Evolutionary conservation across 2,329 filamentous ascomycete species (phyloP), one percentile per base, ranked within the genome.

Genomic region (Xylaria sp.): DNA sequence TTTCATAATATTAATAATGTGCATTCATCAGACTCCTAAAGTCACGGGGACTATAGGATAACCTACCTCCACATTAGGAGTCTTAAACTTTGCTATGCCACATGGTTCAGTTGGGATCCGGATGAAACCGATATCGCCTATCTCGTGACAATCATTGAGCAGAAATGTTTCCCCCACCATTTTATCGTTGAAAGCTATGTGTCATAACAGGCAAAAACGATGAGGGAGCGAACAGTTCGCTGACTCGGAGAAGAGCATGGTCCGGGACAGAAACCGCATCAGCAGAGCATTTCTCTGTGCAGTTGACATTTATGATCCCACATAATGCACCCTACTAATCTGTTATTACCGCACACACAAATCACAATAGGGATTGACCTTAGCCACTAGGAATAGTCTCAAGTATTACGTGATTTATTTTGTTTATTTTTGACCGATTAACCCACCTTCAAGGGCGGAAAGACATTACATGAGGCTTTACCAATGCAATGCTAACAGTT

Each of bases 401-500:
- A 35, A 18, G 16, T n/a, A 51, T 50, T 10, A 27, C 37, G 40
- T 27, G n/a, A 32, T 61, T 25, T 54, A 3, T 60, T 44, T 35
- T 37, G 48, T 60, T 18, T 50, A 27, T 21, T 32, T 40, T 27
- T 62, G 32, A 53, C n/a, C 13, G n/a, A 65, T 55, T 57, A 51
- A 62, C 47, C 54, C 57, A 54, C 44, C 16, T 60, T 37, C 18
- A 42, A 50, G 61, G 51, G 35, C 50, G 23, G n/a, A 25, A 51
- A 63, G 40, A 51, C 47, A 53, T 68, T 68, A 55, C 37, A 27
- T 60, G 48, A 62, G 53, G 35, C 60, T 53, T 44, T 48, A 37
- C 47, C 23, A 44, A 62, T 63, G 44, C 62, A 57, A 69, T 58
- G n/a, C 59, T 53, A 32, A 60, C 54, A 65, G 54, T 47, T 35